Percentiles rank a stretch among this genome's conserved stretches.
These are phyloP conservation scores for Irpex sp. DNA, from an alignment of 1,284 basidiomycete genomes.

Conservation along the genomic window DNA sequence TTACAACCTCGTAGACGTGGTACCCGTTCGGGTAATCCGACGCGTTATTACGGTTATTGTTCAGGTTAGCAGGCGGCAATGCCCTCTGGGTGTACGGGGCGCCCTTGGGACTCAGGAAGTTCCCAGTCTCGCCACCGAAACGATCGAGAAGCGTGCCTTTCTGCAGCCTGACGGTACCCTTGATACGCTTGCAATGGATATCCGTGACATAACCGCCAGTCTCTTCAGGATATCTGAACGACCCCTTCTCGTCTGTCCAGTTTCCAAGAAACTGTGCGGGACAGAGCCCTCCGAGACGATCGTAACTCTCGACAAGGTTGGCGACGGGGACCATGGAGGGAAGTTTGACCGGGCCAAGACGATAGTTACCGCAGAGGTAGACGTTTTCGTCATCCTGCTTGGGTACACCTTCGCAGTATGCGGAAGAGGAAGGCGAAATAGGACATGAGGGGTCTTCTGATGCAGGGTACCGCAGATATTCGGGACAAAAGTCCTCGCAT, in stretches of 20 bases:
- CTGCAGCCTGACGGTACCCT: background rate
- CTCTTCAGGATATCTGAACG: background rate
- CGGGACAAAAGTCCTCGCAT: background rate
- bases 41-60: background rate
- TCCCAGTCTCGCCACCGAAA: background rate
- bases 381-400: background rate
- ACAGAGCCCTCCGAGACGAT: background rate
- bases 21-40: background rate
- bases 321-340: background rate
- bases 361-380: background rate
- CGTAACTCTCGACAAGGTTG: background rate
- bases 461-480: background rate
- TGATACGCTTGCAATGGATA: background rate
- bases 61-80: background rate
- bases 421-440: background rate
- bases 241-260: background rate
- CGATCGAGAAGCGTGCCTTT: background rate
- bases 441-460: background rate
- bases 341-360: background rate
- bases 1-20: background rate
- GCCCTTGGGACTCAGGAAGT: background rate
- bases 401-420: background rate
- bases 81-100: background rate
- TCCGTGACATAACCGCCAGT: background rate
- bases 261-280: background rate